phyloP scores from a whole-genome alignment of 148 eudicot species.

The Chenopodium formosanum region DNA sequence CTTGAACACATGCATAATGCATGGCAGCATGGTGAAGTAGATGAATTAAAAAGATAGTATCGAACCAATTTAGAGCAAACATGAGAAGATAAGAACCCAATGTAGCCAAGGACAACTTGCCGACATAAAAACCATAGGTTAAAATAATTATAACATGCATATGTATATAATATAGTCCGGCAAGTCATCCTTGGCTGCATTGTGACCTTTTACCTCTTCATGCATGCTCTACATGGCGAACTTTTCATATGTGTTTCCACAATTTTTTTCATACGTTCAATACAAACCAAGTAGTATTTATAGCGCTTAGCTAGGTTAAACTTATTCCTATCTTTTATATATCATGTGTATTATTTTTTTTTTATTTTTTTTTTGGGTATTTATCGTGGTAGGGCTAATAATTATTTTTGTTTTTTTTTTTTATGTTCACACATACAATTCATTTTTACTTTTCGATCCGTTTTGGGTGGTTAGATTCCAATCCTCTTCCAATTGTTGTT shows the following conservation, averaged over 20 bases:
- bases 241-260: neutral
- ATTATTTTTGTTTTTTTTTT: too few relatives aligned
- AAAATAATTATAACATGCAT: too few relatives aligned
- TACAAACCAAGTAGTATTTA: neutral
- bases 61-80: constrained; percentile 22
- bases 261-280: neutral
- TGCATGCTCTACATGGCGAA: constrained; percentile 26
- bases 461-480: too few relatives aligned
- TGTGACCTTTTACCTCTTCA: constrained; percentile 17
- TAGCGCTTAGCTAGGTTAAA: neutral
- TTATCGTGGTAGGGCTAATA: too few relatives aligned
- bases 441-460: too few relatives aligned
- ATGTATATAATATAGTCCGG: constrained; percentile 7
- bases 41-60: neutral
- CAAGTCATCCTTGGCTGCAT: constrained; percentile 36
- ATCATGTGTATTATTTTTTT: too few relatives aligned
- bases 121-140: neutral
- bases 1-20: too few relatives aligned
- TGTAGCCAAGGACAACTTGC: constrained; percentile 42
- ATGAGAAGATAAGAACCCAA: constrained; percentile 33
- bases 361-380: too few relatives aligned
- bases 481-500: too few relatives aligned
- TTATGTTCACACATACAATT: too few relatives aligned
- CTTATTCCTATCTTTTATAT: neutral
- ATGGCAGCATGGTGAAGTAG: neutral